Percentiles rank a stretch among this genome's conserved stretches.
phyloP scores from a whole-genome alignment of 108 stramenopile species.

The Cylindrotheca fusiformis region DNA sequence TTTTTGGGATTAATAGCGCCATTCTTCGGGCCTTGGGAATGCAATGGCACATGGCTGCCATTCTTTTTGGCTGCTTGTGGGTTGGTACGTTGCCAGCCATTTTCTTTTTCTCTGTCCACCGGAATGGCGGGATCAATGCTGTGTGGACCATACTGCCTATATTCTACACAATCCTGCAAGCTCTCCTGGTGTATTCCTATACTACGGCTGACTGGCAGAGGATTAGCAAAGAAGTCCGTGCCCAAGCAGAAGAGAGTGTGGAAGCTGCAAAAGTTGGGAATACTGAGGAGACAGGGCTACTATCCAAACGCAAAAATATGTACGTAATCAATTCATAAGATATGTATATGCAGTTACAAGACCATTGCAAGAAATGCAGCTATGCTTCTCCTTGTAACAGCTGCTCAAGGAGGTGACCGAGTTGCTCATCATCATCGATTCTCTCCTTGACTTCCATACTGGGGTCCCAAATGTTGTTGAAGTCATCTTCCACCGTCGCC shows the following conservation, averaged over 20 bases:
- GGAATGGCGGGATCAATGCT: conserved; percentile 26
- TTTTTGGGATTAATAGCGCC: conserved; percentile 40
- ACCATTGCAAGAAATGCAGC: not conserved
- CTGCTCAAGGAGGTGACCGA: conserved; percentile 32
- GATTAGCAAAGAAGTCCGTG: conserved; percentile 12
- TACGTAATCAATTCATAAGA: not conserved
- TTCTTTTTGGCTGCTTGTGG: conserved; percentile 32
- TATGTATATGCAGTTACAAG: not conserved
- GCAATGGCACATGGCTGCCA: conserved; percentile 49
- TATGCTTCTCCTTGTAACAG: conserved; percentile 4
- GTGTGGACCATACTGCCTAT: conserved; percentile 37
- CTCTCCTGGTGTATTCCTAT: conserved; percentile 26
- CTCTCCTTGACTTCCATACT: not conserved
- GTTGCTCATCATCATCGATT: conserved; percentile 19
- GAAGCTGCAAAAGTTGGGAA: conserved; percentile 28
- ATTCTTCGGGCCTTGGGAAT: conserved; percentile 44
- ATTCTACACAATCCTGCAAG: conserved; percentile 37
- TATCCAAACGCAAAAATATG: conserved; percentile 1
- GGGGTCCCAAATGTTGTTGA: conserved; percentile 19
- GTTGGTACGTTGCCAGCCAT: conserved; percentile 25
- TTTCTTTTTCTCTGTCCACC: conserved; percentile 17
- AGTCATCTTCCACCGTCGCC: not conserved
- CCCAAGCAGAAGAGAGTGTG: conserved; percentile 22
- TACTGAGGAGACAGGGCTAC: conserved; percentile 11
- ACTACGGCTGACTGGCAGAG: conserved; percentile 35